Percentiles rank a stretch among this genome's conserved stretches.
phyloP scores from a whole-genome alignment of 2,329 filamentous ascomycete genomes.

The Cladosporium halotolerans region DNA sequence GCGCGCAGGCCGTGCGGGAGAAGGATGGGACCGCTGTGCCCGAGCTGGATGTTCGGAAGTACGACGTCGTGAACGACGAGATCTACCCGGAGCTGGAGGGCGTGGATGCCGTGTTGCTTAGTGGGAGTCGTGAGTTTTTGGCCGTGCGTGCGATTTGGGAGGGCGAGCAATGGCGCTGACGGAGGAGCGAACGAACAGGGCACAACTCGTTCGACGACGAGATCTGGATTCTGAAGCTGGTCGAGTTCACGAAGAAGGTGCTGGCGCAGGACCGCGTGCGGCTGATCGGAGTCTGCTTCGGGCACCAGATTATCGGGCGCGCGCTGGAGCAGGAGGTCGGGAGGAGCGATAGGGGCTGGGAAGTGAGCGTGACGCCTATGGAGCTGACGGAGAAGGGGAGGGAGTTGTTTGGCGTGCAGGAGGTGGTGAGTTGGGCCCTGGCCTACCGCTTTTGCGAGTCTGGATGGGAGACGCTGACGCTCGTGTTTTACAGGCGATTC shows the following conservation, averaged over 20 bases:
- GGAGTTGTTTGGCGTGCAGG: constrained; percentile 63
- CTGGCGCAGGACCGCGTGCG: constrained; percentile 58
- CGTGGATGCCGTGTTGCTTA: constrained; percentile 77
- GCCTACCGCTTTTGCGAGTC: not conserved
- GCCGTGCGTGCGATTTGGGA: too few species aligned
- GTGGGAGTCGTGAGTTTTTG: constrained; percentile 47
- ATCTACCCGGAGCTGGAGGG: constrained; percentile 66
- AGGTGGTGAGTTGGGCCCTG: constrained; percentile 42
- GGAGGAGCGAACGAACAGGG: constrained; percentile 36
- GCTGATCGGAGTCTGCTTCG: constrained; percentile 78
- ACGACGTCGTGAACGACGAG: constrained; percentile 63
- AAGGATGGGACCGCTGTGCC: constrained; percentile 42
- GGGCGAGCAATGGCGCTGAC: too few species aligned
- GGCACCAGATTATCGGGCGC: constrained; percentile 76
- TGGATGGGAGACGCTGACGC: not conserved
- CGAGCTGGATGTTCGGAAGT: constrained; percentile 54
- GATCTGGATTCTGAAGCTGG: constrained; percentile 70
- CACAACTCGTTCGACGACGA: constrained; percentile 67
- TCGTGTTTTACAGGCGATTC: constrained; percentile 50
- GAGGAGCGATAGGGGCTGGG: constrained; percentile 67
- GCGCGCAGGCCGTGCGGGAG: constrained; percentile 39
- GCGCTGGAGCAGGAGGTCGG: constrained; percentile 64
- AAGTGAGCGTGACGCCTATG: constrained; percentile 67
- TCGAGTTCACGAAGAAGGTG: constrained; percentile 59
- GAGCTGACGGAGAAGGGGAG: constrained; percentile 63